phyloP scores from a whole-genome alignment of 1,139 yeast genomes.

The Chernovozyma aurita region DNA sequence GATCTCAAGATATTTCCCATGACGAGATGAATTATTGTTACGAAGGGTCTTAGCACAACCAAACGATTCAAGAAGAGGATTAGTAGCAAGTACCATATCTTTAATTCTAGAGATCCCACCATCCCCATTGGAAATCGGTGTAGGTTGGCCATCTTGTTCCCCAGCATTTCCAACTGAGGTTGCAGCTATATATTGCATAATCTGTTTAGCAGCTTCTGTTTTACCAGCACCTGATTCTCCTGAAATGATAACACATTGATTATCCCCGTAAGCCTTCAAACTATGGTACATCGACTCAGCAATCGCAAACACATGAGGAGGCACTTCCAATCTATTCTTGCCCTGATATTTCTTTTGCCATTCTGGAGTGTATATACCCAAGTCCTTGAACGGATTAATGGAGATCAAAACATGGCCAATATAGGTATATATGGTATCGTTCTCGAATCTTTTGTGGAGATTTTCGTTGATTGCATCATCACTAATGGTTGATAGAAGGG shows the following conservation, averaged over 20 bases:
- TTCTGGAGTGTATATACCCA: slow-evolving; percentile 87
- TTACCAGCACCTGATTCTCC: slow-evolving; percentile 99
- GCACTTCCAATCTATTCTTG: slow-evolving; percentile 89
- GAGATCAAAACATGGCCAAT: slow-evolving; percentile 89
- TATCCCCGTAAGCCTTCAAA: slow-evolving; percentile 89
- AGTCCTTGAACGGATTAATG: slow-evolving; percentile 92
- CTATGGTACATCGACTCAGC: slow-evolving; percentile 97
- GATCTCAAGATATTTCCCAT: slow-evolving; percentile 94
- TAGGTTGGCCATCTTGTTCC: slow-evolving; percentile 21
- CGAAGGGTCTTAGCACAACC: slow-evolving; percentile 98
- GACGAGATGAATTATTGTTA: slow-evolving; percentile 94
- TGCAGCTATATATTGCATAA: slow-evolving; percentile 92
- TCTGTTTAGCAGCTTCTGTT: slow-evolving; percentile 97
- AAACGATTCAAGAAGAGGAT: slow-evolving; percentile 91
- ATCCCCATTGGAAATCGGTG: slow-evolving; percentile 23
- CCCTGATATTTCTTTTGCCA: slow-evolving; percentile 77
- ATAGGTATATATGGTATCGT: slow-evolving; percentile 85
- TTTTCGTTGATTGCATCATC: slow-evolving; percentile 94
- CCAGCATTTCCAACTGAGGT: slow-evolving; percentile 52
- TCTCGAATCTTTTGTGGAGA: slow-evolving; percentile 81
- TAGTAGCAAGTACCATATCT: slow-evolving; percentile 97
- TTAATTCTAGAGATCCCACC: slow-evolving; percentile 72
- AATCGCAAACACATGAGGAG: slow-evolving; percentile 98
- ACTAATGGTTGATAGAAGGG: slow-evolving; percentile 79
- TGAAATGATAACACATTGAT: slow-evolving; percentile 95